Evolutionary conservation across 2,329 filamentous ascomycete species (phyloP).

Genomic region (Bipolaris zeicola): DNA sequence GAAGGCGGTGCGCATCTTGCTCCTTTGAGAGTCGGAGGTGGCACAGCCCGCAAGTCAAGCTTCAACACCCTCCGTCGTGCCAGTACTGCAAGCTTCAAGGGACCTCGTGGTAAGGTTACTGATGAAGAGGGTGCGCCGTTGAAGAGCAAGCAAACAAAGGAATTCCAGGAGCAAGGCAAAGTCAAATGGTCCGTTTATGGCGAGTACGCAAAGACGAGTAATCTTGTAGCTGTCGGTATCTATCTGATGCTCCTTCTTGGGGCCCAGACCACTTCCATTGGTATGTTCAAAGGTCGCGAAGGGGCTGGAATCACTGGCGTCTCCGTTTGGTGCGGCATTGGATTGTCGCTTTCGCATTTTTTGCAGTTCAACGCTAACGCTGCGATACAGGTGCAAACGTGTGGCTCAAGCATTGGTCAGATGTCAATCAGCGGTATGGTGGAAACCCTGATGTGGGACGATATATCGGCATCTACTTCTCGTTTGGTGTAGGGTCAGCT

Average conservation of each 20-base stretch:
- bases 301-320: background rate
- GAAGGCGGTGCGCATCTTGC: conserved; percentile 74
- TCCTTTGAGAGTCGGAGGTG: conserved; percentile 67
- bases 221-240: conserved; percentile 78
- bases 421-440: conserved; percentile 71
- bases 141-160: conserved; percentile 85
- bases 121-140: conserved; percentile 79
- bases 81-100: conserved; percentile 87
- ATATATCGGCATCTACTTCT: conserved; percentile 95
- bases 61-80: conserved; percentile 83
- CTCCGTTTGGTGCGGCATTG: conserved; percentile 11
- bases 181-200: conserved; percentile 96
- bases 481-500: conserved; percentile 86
- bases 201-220: conserved; percentile 95
- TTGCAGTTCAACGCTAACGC: conserved; percentile 26
- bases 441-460: conserved; percentile 79
- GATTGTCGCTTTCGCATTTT: conserved; percentile 28
- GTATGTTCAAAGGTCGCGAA: conserved; percentile 51
- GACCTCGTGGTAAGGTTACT: conserved; percentile 78
- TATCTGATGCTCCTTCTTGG: conserved; percentile 79
- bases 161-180: conserved; percentile 91
- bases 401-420: conserved; percentile 94
- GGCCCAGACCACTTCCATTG: conserved; percentile 81
- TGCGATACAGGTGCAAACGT: conserved; percentile 70
- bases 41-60: conserved; percentile 69